Evolutionary conservation across 2,329 filamentous ascomycete species (phyloP).

Genomic region (Tricladium varicosporioides): DNA sequence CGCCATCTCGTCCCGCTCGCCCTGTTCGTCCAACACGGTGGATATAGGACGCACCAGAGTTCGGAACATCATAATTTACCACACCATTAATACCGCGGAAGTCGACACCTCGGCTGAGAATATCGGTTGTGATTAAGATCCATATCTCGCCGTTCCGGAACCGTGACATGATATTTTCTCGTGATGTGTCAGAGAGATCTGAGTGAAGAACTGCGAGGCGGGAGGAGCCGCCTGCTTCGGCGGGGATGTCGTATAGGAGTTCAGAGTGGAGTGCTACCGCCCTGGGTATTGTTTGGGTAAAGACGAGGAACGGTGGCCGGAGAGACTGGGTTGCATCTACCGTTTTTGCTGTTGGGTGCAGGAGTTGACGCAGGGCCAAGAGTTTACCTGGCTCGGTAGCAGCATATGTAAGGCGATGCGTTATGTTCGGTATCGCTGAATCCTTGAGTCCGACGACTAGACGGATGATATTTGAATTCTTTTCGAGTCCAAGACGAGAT

Average conservation of each 20-base stretch:
- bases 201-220: slow-evolving; percentile 91
- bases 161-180: slow-evolving; percentile 78
- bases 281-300: slow-evolving; percentile 92
- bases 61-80: slow-evolving; percentile 95
- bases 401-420: slow-evolving; percentile 85
- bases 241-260: slow-evolving; percentile 89
- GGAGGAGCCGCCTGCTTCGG: slow-evolving; percentile 78
- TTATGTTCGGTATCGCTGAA: slow-evolving; percentile 87
- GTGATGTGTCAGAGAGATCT: slow-evolving; percentile 71
- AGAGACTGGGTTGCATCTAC: slow-evolving; percentile 49
- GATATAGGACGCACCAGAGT: slow-evolving; percentile 85
- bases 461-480: slow-evolving; percentile 62
- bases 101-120: slow-evolving; percentile 88
- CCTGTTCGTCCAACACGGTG: slow-evolving; percentile 92
- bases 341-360: slow-evolving; percentile 68
- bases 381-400: slow-evolving; percentile 93
- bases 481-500: slow-evolving; percentile 35
- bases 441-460: slow-evolving; percentile 96
- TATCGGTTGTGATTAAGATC: slow-evolving; percentile 94
- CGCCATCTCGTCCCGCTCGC: slow-evolving; percentile 80
- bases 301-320: slow-evolving; percentile 88
- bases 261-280: slow-evolving; percentile 86
- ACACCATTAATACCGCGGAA: slow-evolving; percentile 95
- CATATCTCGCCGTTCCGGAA: slow-evolving; percentile 93
- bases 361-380: slow-evolving; percentile 81